A percentile compares a stretch with the other conserved stretches of the same genome.
These are phyloP conservation scores for Coniophora puteana DNA, from an alignment of 1,284 basidiomycete genomes.

Conservation along the genomic window DNA sequence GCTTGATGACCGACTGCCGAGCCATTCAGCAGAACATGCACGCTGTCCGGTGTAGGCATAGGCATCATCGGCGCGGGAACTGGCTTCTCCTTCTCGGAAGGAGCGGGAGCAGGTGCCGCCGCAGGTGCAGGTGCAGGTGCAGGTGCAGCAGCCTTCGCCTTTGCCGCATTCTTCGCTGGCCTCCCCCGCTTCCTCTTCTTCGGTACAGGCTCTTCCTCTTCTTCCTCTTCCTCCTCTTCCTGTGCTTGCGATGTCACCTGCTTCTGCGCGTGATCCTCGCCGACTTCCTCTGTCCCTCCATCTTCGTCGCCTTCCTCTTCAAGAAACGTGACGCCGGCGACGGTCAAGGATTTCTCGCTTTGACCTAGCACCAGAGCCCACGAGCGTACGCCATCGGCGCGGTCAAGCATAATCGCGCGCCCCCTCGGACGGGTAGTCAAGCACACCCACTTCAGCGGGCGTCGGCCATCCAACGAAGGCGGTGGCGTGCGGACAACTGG, in stretches of 20 bases:
- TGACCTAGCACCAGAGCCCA: constrained; percentile 61
- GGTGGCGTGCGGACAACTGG: constrained; percentile 43
- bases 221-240: constrained; percentile 36
- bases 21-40: constrained; percentile 53
- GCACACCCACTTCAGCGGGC: constrained; percentile 45
- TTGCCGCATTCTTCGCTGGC: constrained; percentile 26
- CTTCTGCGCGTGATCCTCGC: constrained; percentile 17
- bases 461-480: constrained; percentile 36
- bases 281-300: too few species aligned
- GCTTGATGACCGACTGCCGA: constrained; percentile 36
- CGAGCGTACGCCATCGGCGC: constrained; percentile 59
- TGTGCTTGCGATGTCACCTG: too few species aligned
- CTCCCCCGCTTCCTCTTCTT: constrained; percentile 31
- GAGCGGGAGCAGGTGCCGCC: constrained; percentile 33
- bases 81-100: constrained; percentile 33
- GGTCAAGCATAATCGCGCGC: constrained; percentile 52
- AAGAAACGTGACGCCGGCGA: constrained; percentile 52
- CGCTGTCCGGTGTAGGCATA: constrained; percentile 39
- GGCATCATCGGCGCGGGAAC: too few species aligned
- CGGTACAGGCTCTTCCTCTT: constrained; percentile 36
- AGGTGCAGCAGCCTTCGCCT: constrained; percentile 23
- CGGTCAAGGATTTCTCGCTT: constrained; percentile 47
- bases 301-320: constrained; percentile 48
- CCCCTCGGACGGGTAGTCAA: constrained; percentile 55
- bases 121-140: constrained; percentile 20